A percentile compares a stretch with the other conserved stretches of the same genome.
phyloP scores from a whole-genome alignment of 2,329 filamentous ascomycete species.

The Pseudogymnoascus sp. region DNA sequence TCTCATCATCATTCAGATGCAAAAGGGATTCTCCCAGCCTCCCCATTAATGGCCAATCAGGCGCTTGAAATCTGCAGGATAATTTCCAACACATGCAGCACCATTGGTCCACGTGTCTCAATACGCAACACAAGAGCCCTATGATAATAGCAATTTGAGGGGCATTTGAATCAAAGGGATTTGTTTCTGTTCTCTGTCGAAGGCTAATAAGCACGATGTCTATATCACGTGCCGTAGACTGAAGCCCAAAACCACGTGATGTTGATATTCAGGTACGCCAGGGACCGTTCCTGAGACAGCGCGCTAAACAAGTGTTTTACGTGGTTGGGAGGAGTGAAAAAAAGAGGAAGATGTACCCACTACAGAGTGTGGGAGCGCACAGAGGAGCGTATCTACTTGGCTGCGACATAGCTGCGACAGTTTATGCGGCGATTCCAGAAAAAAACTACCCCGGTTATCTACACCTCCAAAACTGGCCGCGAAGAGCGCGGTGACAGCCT shows the following conservation, averaged over 20 bases:
- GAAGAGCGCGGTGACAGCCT: background rate
- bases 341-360: background rate
- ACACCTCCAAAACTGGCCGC: background rate
- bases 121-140: background rate
- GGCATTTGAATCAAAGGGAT: background rate
- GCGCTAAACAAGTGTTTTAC: background rate
- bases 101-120: conserved; percentile 9
- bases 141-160: background rate
- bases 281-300: conserved; percentile 7
- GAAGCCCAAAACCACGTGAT: background rate
- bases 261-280: background rate
- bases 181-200: background rate
- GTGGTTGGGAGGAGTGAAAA: background rate
- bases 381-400: background rate
- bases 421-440: background rate
- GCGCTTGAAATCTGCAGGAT: background rate
- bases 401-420: background rate
- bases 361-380: background rate
- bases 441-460: background rate
- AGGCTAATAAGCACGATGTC: background rate
- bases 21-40: conserved; percentile 7
- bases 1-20: background rate
- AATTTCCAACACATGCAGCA: conserved; percentile 4
- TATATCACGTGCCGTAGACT: background rate
- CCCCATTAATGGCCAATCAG: conserved; percentile 8